phyloP scores from a whole-genome alignment of 2,329 filamentous ascomycete genomes.

The Neofusicoccum umdonicola region DNA sequence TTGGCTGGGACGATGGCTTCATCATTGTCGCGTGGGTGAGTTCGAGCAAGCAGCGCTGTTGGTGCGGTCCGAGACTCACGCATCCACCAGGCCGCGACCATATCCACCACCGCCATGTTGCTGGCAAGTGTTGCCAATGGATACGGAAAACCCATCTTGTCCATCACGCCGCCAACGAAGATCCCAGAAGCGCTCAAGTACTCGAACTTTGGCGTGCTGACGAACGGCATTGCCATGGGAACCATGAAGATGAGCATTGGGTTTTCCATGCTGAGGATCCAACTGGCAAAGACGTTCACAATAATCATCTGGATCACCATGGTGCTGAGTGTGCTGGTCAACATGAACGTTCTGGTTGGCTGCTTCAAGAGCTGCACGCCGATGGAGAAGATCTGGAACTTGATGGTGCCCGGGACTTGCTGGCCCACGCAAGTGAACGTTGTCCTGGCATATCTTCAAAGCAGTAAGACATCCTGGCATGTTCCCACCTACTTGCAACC shows the following conservation, averaged over 20 bases:
- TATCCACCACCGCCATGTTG: neutral
- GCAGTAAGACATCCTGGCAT: neutral
- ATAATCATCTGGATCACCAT: constrained; percentile 27
- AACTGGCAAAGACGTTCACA: constrained; percentile 25
- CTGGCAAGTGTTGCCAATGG: neutral
- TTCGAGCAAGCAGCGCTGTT: neutral
- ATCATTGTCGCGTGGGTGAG: constrained; percentile 1
- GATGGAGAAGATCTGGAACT: constrained; percentile 31
- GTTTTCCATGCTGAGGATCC: constrained; percentile 27
- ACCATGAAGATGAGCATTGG: constrained; percentile 30
- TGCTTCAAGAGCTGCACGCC: constrained; percentile 25
- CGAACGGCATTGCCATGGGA: constrained; percentile 28
- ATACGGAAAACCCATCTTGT: neutral
- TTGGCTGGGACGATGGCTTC: constrained; percentile 11
- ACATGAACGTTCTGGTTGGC: constrained; percentile 24
- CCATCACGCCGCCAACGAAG: neutral
- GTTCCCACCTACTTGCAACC: neutral
- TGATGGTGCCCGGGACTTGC: constrained; percentile 22
- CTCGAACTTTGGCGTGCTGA: constrained; percentile 14
- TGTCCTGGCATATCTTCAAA: constrained; percentile 11
- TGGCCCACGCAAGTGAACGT: constrained; percentile 22
- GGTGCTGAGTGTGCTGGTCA: constrained; percentile 27
- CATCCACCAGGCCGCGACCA: neutral
- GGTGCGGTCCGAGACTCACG: neutral
- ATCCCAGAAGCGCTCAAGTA: neutral